Percentiles rank a stretch among this genome's conserved stretches.
Evolutionary conservation across 2,329 filamentous ascomycete species (phyloP).

Genomic region (Ophiostoma quercus): DNA sequence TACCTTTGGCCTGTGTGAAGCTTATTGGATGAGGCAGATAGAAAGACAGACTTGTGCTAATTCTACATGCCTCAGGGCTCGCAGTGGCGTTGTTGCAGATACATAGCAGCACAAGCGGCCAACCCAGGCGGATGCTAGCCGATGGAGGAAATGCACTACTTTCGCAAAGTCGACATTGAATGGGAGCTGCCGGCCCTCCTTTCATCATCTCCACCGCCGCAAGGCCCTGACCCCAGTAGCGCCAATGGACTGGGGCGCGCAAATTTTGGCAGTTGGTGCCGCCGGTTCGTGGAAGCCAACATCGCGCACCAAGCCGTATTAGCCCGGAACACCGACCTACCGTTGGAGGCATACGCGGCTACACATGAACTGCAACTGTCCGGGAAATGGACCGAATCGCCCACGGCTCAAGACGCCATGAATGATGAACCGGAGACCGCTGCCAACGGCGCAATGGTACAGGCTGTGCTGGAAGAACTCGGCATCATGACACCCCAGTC

Average conservation of each 20-base stretch:
- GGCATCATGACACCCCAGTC: not conserved
- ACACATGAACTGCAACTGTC: not conserved
- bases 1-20: not conserved
- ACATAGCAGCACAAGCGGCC: not conserved
- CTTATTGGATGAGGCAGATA: too few species aligned
- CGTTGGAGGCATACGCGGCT: constrained; percentile 11
- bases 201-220: not conserved
- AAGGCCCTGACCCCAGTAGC: not conserved
- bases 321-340: constrained; percentile 3
- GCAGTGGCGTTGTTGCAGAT: not conserved
- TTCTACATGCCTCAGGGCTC: not conserved
- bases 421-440: not conserved
- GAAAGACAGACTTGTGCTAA: not conserved
- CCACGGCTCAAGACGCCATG: not conserved
- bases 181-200: constrained; percentile 6
- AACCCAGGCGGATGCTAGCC: not conserved
- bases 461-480: constrained; percentile 7
- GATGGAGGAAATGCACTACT: constrained; percentile 5
- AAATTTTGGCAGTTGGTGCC: constrained; percentile 15
- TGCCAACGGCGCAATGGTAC: constrained; percentile 15
- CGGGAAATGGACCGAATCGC: not conserved
- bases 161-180: constrained; percentile 11
- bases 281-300: constrained; percentile 15
- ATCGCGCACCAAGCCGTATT: not conserved
- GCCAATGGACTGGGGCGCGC: not conserved